Evolutionary conservation across 306 rosid genomes (phyloP).

Genomic region (Sechiopsis laciniata): DNA sequence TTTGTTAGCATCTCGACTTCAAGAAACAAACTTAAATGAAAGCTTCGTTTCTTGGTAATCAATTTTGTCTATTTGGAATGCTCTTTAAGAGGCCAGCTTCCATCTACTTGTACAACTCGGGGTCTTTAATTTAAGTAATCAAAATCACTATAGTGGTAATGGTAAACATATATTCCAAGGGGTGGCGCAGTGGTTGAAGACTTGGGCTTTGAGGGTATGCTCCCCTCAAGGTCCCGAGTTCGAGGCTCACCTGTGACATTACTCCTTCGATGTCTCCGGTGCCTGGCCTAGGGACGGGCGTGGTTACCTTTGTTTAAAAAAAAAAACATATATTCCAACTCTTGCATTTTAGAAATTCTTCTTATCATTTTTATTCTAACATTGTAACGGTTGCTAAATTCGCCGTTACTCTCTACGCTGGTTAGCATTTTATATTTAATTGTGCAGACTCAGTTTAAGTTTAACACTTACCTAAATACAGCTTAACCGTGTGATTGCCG

Average conservation of each 20-base stretch:
- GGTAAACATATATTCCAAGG: slow-evolving; percentile 14
- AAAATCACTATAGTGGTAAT: slow-evolving; percentile 18
- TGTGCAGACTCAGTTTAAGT: slow-evolving; percentile 18
- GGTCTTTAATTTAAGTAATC: slow-evolving; percentile 14
- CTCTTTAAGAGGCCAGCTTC: slow-evolving; percentile 20
- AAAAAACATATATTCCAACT: slow-evolving; percentile 17
- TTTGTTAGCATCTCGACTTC: slow-evolving; percentile 8
- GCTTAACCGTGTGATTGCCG: slow-evolving; percentile 14
- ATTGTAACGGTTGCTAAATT: slow-evolving; percentile 18
- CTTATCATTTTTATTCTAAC: slow-evolving; percentile 7
- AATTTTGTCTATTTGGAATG: slow-evolving; percentile 17
- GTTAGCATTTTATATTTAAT: slow-evolving; percentile 16
- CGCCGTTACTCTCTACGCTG: slow-evolving; percentile 15
- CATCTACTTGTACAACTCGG: slow-evolving; percentile 22
- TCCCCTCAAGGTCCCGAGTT: too few relatives aligned
- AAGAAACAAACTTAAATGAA: neutral
- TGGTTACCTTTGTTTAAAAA: too few relatives aligned
- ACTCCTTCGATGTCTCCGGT: too few relatives aligned
- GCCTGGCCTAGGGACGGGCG: too few relatives aligned
- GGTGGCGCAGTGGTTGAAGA: too few relatives aligned
- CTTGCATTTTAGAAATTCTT: slow-evolving; percentile 19
- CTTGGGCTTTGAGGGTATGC: too few relatives aligned
- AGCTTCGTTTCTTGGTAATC: slow-evolving; percentile 14
- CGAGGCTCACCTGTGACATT: too few relatives aligned
- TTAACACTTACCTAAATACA: slow-evolving; percentile 12